phyloP scores from a whole-genome alignment of 225 moss, liverwort and hornwort species.

The Sphagnum contortum region DNA sequence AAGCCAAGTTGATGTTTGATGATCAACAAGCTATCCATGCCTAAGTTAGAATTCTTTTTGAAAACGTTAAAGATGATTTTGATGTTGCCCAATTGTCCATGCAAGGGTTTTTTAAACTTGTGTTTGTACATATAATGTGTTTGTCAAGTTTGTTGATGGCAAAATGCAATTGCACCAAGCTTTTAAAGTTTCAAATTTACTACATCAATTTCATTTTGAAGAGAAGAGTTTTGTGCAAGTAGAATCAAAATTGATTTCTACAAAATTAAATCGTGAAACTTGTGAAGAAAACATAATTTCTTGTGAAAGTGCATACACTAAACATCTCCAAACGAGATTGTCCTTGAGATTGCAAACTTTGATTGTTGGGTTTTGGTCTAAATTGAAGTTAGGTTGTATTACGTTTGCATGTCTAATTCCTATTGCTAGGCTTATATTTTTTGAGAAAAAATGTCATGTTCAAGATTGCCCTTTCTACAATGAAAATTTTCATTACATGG shows the following conservation, averaged over 20 bases:
- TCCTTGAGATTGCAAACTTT: background rate
- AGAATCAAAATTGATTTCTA: background rate
- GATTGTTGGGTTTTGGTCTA: background rate
- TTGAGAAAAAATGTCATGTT: background rate
- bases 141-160: background rate
- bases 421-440: background rate
- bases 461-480: slow-evolving; percentile 1
- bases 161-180: background rate
- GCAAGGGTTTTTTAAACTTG: background rate
- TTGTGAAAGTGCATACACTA: background rate
- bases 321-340: background rate
- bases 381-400: background rate
- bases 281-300: background rate
- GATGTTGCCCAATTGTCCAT: background rate
- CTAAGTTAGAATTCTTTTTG: background rate
- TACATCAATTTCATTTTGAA: background rate
- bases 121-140: background rate
- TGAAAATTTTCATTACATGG: background rate
- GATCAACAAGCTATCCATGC: background rate
- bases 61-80: background rate
- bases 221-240: background rate
- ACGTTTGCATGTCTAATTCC: background rate
- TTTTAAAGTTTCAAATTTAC: background rate
- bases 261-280: background rate
- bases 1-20: background rate